Evolutionary conservation across 139 green algal genomes (phyloP), one percentile per base, ranked within the genome.

Genomic region (Chlorella sp.): DNA sequence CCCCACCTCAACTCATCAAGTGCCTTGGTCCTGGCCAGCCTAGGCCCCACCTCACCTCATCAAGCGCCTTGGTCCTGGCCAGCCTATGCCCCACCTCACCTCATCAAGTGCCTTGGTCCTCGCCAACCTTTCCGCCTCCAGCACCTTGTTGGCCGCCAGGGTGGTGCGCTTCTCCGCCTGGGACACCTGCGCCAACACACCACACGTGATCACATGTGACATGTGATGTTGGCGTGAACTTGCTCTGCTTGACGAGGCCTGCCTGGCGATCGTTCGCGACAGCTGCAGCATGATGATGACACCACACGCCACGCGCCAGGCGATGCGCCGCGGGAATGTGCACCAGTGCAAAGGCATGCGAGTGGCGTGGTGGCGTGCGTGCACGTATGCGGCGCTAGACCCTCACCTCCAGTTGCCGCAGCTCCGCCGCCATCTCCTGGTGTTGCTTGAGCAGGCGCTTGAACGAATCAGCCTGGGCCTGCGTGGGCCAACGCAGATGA

Each of bases 391-490:
- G 10, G 42, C 42, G 10, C 17, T 17, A 55, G 10, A 55, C 42
- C 17, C 17, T 55, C 65, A 71, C 65, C 34, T 71, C 26, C 22
- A 71, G 60, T 17, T 71, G 29, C 20, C 71, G 14, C 35, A 76
- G 27, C 71, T 76, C 71, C 29, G 61, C 62, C 2, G 71, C 71
- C 71, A 71, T 76, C 24, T 71, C 71, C 36, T 71, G 71, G 61
- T 76, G 71, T 29, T 76, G 71, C 35, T 49, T 64, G 33, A 76
- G 62, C 61, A 76, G 61, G 5, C 35, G 24, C 60, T 49, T 67
- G 71, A 76, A 76, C 5, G 29, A 35, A 30, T 76, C 71, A 10
- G 59, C 61, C 10, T 29, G 32, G 4, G 22, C 34, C 62, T 70
- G 23, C 50, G 30, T 5, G 6, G 6, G 27, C 5, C 29, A 5